These are phyloP conservation scores for Candida maris DNA, from an alignment of 805 yeast genomes.

Conservation along the genomic window DNA sequence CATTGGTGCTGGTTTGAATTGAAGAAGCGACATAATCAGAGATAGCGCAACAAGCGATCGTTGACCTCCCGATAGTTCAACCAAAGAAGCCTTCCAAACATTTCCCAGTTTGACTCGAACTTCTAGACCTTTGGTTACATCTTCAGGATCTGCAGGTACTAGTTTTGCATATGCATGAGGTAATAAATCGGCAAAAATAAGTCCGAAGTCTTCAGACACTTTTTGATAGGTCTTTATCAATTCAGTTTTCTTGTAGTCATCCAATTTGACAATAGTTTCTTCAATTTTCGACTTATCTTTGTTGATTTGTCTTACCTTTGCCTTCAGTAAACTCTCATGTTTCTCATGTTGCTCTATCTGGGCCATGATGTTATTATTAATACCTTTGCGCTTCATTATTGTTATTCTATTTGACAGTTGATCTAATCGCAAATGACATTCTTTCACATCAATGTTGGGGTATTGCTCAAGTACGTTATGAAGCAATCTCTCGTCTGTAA, in stretches of 20 bases:
- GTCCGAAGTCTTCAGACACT: conserved; percentile 86
- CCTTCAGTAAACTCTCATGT: conserved; percentile 70
- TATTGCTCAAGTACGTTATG: conserved; percentile 56
- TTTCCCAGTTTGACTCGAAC: conserved; percentile 86
- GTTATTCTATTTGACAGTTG: conserved; percentile 57
- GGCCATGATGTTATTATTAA: conserved; percentile 81
- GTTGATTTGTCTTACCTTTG: conserved; percentile 82
- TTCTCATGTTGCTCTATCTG: conserved; percentile 90
- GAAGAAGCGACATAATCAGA: conserved; percentile 83
- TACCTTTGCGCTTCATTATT: conserved; percentile 69
- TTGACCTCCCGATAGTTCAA: conserved; percentile 96
- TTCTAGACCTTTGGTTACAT: conserved; percentile 85
- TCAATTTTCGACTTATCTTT: conserved; percentile 87
- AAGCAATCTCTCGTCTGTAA: conserved; percentile 58
- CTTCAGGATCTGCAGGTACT: conserved; percentile 75
- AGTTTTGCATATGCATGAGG: conserved; percentile 90
- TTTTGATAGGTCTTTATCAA: conserved; percentile 80
- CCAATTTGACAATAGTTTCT: conserved; percentile 78
- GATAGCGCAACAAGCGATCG: conserved; percentile 91
- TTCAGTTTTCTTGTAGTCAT: conserved; percentile 81
- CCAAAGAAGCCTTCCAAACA: conserved; percentile 94
- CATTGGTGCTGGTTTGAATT: conserved; percentile 98
- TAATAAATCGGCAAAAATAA: conserved; percentile 78
- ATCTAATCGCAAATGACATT: conserved; percentile 54
- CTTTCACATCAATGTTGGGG: conserved; percentile 59